phyloP scores from a whole-genome alignment of 106 monocot genomes.

The Platanthera zijinensis region DNA sequence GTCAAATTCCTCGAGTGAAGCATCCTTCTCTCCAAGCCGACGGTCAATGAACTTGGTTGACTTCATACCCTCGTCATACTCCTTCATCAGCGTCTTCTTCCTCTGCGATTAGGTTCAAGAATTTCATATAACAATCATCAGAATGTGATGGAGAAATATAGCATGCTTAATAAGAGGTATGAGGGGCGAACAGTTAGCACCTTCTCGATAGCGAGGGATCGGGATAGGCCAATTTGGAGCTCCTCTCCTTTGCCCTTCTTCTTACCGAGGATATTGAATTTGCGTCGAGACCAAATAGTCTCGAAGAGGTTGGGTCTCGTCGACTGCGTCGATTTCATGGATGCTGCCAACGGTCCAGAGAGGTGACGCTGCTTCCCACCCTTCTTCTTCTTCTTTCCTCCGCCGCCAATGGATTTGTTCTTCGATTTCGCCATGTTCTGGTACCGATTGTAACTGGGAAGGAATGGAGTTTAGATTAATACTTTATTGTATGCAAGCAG shows the following conservation, averaged over 20 bases:
- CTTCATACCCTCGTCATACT: slow-evolving; percentile 70
- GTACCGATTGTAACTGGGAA: not conserved
- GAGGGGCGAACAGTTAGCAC: slow-evolving; percentile 12
- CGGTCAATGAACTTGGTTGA: slow-evolving; percentile 68
- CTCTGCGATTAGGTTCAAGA: slow-evolving; percentile 34
- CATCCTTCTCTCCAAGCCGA: slow-evolving; percentile 76
- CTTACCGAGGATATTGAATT: slow-evolving; percentile 71
- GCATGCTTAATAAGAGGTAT: not conserved
- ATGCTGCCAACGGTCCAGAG: slow-evolving; percentile 30
- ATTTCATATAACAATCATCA: not conserved
- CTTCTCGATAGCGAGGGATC: slow-evolving; percentile 69
- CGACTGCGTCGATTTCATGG: slow-evolving; percentile 29
- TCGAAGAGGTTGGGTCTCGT: slow-evolving; percentile 64
- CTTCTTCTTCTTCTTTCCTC: slow-evolving; percentile 43
- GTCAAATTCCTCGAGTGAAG: slow-evolving; percentile 66
- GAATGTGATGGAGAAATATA: not conserved
- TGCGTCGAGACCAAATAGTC: slow-evolving; percentile 68
- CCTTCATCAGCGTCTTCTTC: slow-evolving; percentile 76
- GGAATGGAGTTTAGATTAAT: not conserved
- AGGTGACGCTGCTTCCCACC: slow-evolving; percentile 36
- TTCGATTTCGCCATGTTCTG: slow-evolving; percentile 43
- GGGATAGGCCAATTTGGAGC: slow-evolving; percentile 42
- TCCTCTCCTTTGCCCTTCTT: slow-evolving; percentile 65
- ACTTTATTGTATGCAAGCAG: too few relatives aligned
- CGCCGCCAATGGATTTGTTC: not conserved